Base-by-base conservation (phyloP, 2,329 filamentous ascomycete species). In the Emericellopsis atlantica region DNA sequence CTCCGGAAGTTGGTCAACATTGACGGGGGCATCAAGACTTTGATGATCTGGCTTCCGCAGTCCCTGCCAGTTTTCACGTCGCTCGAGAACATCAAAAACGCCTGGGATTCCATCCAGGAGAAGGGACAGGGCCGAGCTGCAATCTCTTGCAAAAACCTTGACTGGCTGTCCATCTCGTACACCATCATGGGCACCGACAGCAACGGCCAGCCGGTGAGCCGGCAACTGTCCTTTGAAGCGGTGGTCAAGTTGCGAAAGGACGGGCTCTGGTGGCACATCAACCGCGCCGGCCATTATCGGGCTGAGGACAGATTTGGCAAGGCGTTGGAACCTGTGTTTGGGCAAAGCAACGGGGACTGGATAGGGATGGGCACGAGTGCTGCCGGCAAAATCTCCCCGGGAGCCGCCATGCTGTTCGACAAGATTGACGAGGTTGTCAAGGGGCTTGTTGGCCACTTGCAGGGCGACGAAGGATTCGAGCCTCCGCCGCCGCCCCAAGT, bases 11-110 rank as follows among this genome's bases (percentile, higher is more conserved):
- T 79, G 7, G 69, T 79, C 44, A 81, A 81, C 52, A 63, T 67
- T 33, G 54, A 67, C 32, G 64, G 55, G 40, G 70, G 54, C 50
- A 84, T 64, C 53, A 69, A 58, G 50, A 69, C 50, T 49, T 72
- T 66, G 58, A 77, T 65, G 50, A 61, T 57, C 44, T 78, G 64
- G 52, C 61, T 84, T 23, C 69, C 71, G 2, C 56, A 69, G 16
- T 80, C 83, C 6, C 67, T 87, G 5, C 77, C 81, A 1, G 60
- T 86, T n/a, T 62, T 86, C 15, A 67, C 66, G 37, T 73, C 70
- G 2, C 59, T 89, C 2, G 70, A 77, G 45, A 60, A 62, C 31
- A 68, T 89, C 18, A 77, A 84, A 48, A 59, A 61, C 15, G 57
- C 61, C 2, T 79, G 77, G 71, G 58, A 60, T 11, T 49, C 54